Percentiles rank a stretch among this genome's conserved stretches.
phyloP scores from a whole-genome alignment of 345 rosid genomes.

The Eutrema yunnanense region DNA sequence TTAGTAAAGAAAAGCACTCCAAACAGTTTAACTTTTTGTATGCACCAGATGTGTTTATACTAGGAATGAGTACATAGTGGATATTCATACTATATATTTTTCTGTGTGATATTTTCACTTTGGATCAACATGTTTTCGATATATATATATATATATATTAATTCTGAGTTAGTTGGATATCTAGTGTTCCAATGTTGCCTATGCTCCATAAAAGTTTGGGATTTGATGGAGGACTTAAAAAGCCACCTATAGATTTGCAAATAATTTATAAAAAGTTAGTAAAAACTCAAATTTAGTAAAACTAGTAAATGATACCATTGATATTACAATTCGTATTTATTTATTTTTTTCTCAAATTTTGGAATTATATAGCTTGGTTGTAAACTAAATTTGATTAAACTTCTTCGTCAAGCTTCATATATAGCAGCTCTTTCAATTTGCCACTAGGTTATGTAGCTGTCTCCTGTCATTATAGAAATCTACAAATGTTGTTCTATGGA shows the following conservation, averaged over 20 bases:
- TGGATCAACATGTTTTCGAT: neutral
- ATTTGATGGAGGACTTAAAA: too few species aligned
- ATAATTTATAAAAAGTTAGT: too few species aligned
- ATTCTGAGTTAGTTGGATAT: neutral
- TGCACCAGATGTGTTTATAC: neutral
- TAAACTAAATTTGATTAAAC: neutral
- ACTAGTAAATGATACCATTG: neutral
- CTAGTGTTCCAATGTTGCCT: neutral
- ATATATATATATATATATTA: neutral
- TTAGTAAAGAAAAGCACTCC: neutral
- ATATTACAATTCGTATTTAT: neutral
- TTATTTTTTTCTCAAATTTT: neutral
- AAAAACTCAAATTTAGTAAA: neutral
- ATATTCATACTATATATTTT: neutral
- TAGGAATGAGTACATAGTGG: neutral
- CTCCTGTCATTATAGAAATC: too few species aligned
- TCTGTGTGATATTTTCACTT: neutral
- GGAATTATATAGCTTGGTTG: neutral
- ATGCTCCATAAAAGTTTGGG: neutral
- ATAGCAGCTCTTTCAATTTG: too few species aligned
- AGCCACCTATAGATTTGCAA: too few species aligned
- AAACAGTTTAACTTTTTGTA: neutral
- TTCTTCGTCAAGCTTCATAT: too few species aligned
- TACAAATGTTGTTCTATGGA: too few species aligned
- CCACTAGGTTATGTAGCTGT: too few species aligned